Conservation (phyloP, 345 rosid species). For the Populus euphratica region DNA sequence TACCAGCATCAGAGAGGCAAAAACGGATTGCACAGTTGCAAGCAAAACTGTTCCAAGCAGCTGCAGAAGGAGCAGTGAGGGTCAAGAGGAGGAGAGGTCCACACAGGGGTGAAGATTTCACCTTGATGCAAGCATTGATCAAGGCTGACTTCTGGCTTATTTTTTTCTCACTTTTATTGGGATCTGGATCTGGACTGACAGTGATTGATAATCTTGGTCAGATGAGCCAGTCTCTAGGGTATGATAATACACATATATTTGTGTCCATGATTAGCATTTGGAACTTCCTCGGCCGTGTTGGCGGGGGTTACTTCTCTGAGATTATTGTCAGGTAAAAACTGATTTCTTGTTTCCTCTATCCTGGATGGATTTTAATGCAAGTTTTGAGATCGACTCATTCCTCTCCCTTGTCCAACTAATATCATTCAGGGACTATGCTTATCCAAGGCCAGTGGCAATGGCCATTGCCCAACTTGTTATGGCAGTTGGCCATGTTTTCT, state of each 20-base stretch:
- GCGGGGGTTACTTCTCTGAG: constrained; percentile 97
- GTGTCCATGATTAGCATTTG: constrained; percentile 97
- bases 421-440: constrained; percentile 66
- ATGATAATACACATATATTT: constrained; percentile 73
- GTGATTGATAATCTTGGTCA: constrained; percentile 98
- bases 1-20: constrained; percentile 77
- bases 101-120: constrained; percentile 89
- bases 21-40: constrained; percentile 85
- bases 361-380: background rate
- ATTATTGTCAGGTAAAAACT: constrained; percentile 65
- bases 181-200: constrained; percentile 95
- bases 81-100: constrained; percentile 81
- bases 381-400: background rate
- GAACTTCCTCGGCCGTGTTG: constrained; percentile 95
- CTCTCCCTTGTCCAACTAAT: background rate
- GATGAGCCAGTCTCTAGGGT: constrained; percentile 89
- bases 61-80: constrained; percentile 91
- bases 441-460: constrained; percentile 82
- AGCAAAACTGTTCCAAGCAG: constrained; percentile 69
- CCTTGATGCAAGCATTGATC: constrained; percentile 78
- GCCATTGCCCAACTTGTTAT: constrained; percentile 78
- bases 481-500: constrained; percentile 88
- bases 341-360: background rate
- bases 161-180: constrained; percentile 76
- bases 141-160: constrained; percentile 96